These are phyloP conservation scores for Wickerhamiella slavikovae DNA, from an alignment of 805 yeast genomes.

Conservation along the genomic window DNA sequence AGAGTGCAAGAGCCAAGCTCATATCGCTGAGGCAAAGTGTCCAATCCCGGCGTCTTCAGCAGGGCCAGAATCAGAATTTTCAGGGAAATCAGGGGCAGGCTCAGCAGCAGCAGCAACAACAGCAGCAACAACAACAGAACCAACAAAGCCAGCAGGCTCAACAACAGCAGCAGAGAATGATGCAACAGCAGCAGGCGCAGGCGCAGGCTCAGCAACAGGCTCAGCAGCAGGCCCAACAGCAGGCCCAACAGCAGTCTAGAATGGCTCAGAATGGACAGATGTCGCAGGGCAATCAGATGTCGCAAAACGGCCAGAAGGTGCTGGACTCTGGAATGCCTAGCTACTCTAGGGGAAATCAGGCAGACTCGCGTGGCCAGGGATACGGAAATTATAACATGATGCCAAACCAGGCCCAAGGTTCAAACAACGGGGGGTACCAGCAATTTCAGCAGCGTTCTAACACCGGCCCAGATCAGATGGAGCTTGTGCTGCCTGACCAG, in stretches of 20 bases:
- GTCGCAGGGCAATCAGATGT: no score
- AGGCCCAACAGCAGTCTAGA: not conserved
- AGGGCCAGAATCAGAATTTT: slow-evolving; percentile 7
- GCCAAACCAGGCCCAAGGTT: not conserved
- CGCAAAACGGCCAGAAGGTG: no score
- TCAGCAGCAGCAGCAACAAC: slow-evolving; percentile 3
- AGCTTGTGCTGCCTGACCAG: no score
- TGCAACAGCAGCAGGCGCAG: slow-evolving; percentile 7
- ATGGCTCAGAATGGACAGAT: no score
- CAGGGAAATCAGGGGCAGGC: slow-evolving; percentile 4
- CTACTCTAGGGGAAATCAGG: not conserved
- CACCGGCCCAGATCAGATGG: no score
- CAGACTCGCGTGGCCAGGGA: not conserved
- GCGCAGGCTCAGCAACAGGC: slow-evolving; percentile 5
- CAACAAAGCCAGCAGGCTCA: slow-evolving; percentile 8
- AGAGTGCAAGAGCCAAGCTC: slow-evolving; percentile 6
- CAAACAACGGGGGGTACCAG: no score
- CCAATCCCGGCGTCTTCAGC: slow-evolving; percentile 6
- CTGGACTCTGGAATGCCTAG: no score
- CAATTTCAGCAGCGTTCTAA: no score
- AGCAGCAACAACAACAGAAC: slow-evolving; percentile 6
- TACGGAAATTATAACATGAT: not conserved
- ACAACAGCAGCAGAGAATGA: slow-evolving; percentile 10
- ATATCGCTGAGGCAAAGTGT: slow-evolving; percentile 4
- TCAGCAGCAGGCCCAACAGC: slow-evolving; percentile 1